phyloP scores from a whole-genome alignment of 208 protist genomes.

The Trypanosoma scelopori region DNA sequence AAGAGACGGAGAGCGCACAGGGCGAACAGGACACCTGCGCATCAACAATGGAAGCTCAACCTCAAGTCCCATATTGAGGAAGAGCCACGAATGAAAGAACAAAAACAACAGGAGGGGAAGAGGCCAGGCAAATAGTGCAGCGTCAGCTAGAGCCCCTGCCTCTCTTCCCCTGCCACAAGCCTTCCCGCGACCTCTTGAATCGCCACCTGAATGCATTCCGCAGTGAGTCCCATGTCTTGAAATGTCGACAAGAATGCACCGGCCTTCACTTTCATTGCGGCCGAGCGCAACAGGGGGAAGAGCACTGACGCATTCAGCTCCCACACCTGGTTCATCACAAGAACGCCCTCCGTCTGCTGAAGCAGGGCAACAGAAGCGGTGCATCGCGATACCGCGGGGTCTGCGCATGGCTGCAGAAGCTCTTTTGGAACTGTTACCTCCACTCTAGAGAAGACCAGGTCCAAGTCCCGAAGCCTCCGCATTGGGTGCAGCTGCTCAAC shows the following conservation, averaged over 20 bases:
- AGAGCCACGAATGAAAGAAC: neutral
- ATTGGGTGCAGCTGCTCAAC: conserved; percentile 42
- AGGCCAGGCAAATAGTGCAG: conserved; percentile 22
- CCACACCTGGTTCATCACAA: conserved; percentile 70
- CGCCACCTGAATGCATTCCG: conserved; percentile 51
- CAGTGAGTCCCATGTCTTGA: conserved; percentile 60
- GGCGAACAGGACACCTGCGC: no score
- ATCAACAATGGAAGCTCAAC: neutral
- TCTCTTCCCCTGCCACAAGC: conserved; percentile 47
- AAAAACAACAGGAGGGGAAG: conserved; percentile 12
- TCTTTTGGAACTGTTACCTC: conserved; percentile 23
- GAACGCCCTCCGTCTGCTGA: conserved; percentile 55
- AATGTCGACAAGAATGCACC: conserved; percentile 81
- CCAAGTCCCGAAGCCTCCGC: conserved; percentile 23
- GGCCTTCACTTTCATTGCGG: conserved; percentile 77
- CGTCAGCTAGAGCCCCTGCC: conserved; percentile 22
- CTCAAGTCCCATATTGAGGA: neutral
- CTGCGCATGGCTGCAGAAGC: conserved; percentile 26
- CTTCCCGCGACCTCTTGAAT: conserved; percentile 64
- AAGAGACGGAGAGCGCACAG: no score
- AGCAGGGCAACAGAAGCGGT: conserved; percentile 53
- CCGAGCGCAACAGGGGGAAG: conserved; percentile 72
- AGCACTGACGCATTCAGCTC: conserved; percentile 68
- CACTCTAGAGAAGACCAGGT: conserved; percentile 13
- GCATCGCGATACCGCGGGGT: conserved; percentile 23